These are phyloP conservation scores for Ustilago nuda DNA, from an alignment of 1,284 basidiomycete genomes.

Conservation along the genomic window DNA sequence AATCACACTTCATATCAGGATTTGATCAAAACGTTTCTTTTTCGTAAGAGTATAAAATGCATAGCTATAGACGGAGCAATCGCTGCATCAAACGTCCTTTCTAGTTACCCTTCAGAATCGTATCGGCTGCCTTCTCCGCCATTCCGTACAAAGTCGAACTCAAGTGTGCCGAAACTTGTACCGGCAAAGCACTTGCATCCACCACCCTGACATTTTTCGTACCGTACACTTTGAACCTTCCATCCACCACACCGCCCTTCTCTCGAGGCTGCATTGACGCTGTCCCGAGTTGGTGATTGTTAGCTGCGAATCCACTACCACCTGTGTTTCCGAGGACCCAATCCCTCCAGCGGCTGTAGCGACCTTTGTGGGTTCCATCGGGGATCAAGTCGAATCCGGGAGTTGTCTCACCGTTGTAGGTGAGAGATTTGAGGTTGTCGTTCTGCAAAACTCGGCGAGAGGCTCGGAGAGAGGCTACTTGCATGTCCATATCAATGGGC, in stretches of 20 bases:
- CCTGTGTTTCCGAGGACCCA: slow-evolving; percentile 68
- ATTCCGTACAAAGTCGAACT: slow-evolving; percentile 55
- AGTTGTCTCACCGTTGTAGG: slow-evolving; percentile 64
- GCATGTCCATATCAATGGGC: slow-evolving; percentile 69
- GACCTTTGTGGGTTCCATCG: slow-evolving; percentile 57
- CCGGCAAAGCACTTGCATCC: slow-evolving; percentile 58
- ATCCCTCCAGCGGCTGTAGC: slow-evolving; percentile 64
- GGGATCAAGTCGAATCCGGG: slow-evolving; percentile 67
- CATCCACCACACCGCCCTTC: slow-evolving; percentile 73
- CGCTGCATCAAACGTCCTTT: background rate
- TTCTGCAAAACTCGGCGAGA: slow-evolving; percentile 65
- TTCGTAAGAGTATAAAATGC: background rate
- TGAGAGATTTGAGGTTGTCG: slow-evolving; percentile 53
- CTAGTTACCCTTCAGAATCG: slow-evolving; percentile 9
- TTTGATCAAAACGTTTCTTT: too few species aligned
- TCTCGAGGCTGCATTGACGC: slow-evolving; percentile 75
- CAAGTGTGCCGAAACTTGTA: slow-evolving; percentile 58
- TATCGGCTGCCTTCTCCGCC: slow-evolving; percentile 58
- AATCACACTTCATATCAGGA: background rate
- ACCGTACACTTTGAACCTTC: slow-evolving; percentile 68
- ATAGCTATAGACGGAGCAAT: background rate
- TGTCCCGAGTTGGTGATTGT: slow-evolving; percentile 76
- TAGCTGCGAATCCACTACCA: slow-evolving; percentile 62
- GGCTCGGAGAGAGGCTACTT: slow-evolving; percentile 63
- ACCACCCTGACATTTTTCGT: slow-evolving; percentile 59